Evolutionary conservation across 2,329 filamentous ascomycete species (phyloP).

Genomic region (Teratosphaeria destructans): DNA sequence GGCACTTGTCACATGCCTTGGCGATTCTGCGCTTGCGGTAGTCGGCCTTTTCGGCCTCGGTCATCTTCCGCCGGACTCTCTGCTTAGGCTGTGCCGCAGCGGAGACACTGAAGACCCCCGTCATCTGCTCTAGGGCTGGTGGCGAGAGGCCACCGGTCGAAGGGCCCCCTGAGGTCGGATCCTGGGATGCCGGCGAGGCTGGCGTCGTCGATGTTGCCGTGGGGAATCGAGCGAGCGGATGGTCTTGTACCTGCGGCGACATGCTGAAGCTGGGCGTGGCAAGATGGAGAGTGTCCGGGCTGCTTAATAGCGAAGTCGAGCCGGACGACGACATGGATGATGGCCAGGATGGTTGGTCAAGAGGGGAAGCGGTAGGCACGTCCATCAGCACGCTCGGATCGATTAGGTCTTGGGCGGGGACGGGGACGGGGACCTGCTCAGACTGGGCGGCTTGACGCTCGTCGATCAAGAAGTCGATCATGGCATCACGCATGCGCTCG

Average conservation of each 20-base stretch:
- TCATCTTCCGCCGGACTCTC: constrained; percentile 27
- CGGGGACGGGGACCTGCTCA: constrained; percentile 11
- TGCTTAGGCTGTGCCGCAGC: constrained; percentile 24
- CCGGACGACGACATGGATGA: constrained; percentile 23
- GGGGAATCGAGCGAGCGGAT: constrained; percentile 12
- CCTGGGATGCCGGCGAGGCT: neutral
- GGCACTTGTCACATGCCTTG: constrained; percentile 28
- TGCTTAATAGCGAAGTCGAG: constrained; percentile 17
- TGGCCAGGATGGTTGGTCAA: constrained; percentile 17
- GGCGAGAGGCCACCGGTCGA: constrained; percentile 11
- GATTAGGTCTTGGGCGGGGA: constrained; percentile 7
- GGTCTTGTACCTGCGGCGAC: constrained; percentile 13
- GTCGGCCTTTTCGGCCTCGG: constrained; percentile 28
- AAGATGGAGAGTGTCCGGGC: constrained; percentile 21
- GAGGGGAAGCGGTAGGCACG: constrained; percentile 10
- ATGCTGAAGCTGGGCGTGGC: constrained; percentile 20
- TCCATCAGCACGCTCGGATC: constrained; percentile 1
- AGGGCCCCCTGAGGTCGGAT: neutral
- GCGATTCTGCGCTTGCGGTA: constrained; percentile 28
- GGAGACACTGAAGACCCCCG: constrained; percentile 27
- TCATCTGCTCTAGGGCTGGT: constrained; percentile 27
- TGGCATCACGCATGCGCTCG: constrained; percentile 30
- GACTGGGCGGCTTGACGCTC: constrained; percentile 22
- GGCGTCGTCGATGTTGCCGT: constrained; percentile 6
- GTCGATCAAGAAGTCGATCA: constrained; percentile 28